Evolutionary conservation across 352 stramenopile species (phyloP).

Genomic region (Globisporangium spiculum): DNA sequence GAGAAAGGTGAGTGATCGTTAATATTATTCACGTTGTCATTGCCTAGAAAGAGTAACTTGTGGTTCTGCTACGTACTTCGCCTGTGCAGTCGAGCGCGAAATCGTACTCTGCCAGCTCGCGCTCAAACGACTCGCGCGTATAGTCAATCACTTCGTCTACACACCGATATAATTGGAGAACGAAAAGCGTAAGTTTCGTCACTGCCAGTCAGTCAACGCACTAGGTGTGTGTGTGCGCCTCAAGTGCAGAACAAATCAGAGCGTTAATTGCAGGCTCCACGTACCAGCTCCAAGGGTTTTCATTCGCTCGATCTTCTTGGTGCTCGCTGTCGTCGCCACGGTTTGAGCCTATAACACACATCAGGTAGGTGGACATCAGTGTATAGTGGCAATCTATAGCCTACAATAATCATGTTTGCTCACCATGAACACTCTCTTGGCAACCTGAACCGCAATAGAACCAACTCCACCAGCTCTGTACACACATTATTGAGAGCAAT

Average conservation of each 20-base stretch:
- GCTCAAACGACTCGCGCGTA: slow-evolving; percentile 58
- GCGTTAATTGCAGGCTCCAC: background rate
- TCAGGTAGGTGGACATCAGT: background rate
- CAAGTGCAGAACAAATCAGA: background rate
- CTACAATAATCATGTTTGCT: background rate
- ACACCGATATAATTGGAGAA: background rate
- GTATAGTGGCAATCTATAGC: background rate
- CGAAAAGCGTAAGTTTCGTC: no score
- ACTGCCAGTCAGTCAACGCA: background rate
- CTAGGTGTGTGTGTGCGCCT: background rate
- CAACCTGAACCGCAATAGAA: slow-evolving; percentile 70
- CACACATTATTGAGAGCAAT: no score
- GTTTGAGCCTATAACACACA: slow-evolving; percentile 35
- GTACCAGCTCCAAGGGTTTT: slow-evolving; percentile 52
- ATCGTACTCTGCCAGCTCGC: slow-evolving; percentile 67
- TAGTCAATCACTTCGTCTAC: slow-evolving; percentile 74
- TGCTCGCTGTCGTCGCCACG: slow-evolving; percentile 69
- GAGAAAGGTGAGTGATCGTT: background rate
- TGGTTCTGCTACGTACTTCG: slow-evolving; percentile 38
- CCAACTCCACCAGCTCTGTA: slow-evolving; percentile 62
- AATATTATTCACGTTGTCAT: no score
- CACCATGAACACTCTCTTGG: slow-evolving; percentile 75
- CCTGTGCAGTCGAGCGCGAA: slow-evolving; percentile 74
- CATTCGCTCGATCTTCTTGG: slow-evolving; percentile 63
- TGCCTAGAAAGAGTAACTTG: no score